Conservation (phyloP, 257 asterid species). For the Gentiana straminea region DNA sequence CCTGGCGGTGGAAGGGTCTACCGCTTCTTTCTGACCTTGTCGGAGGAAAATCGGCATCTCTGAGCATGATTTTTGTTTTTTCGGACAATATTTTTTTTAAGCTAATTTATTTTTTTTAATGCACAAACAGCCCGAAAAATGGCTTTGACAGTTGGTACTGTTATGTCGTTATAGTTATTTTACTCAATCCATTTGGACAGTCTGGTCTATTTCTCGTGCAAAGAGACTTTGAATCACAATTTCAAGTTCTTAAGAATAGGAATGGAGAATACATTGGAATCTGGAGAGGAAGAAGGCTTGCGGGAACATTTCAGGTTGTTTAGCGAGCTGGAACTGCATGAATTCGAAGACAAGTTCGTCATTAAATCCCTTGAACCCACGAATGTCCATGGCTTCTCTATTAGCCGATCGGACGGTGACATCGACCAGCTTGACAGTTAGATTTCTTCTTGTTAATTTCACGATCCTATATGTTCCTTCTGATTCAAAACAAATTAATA, state of each 20-base stretch:
- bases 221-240: background rate
- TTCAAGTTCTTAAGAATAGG: background rate
- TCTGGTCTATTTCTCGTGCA: background rate
- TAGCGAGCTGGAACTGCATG: constrained; percentile 64
- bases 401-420: constrained; percentile 57
- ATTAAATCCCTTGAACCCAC: constrained; percentile 46
- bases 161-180: background rate
- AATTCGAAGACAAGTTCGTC: constrained; percentile 48
- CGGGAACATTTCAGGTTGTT: constrained; percentile 49
- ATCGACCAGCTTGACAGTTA: constrained; percentile 46
- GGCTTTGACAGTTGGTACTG: constrained; percentile 1
- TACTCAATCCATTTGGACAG: background rate
- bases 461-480: background rate
- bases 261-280: constrained; percentile 27
- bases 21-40: too few relatives aligned
- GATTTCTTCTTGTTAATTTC: constrained; percentile 1
- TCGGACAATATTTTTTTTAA: too few relatives aligned
- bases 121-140: background rate
- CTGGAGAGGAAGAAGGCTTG: constrained; percentile 20
- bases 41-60: too few relatives aligned
- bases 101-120: too few relatives aligned
- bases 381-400: constrained; percentile 69
- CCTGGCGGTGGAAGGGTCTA: too few relatives aligned
- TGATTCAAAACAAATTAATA: background rate
- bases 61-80: too few relatives aligned